Evolutionary conservation across 768 basidiomycete species (phyloP).

Genomic region (Strobilomyces confusus): DNA sequence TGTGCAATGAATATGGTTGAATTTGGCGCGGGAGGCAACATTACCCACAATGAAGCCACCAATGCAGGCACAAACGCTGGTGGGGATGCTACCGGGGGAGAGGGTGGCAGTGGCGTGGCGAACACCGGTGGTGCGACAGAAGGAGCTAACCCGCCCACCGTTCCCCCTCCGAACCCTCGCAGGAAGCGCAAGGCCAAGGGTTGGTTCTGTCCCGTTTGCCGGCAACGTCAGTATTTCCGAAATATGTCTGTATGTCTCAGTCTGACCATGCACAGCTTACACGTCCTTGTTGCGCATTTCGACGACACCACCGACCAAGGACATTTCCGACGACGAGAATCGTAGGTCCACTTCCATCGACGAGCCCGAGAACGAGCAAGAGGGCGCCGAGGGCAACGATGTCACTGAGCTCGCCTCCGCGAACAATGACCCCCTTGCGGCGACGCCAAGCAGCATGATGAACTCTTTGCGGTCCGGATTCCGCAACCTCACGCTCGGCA

Average conservation of each 20-base stretch:
- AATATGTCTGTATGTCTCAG: not conserved
- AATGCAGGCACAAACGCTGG: constrained; percentile 28
- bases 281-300: constrained; percentile 84
- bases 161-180: constrained; percentile 42
- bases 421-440: constrained; percentile 11
- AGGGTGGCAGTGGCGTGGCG: constrained; percentile 15
- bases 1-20: constrained; percentile 98
- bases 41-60: constrained; percentile 53
- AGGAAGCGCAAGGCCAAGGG: constrained; percentile 93
- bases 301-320: constrained; percentile 53
- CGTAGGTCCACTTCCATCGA: constrained; percentile 25
- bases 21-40: constrained; percentile 89
- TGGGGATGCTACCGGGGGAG: constrained; percentile 20
- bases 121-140: constrained; percentile 23
- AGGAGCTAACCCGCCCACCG: constrained; percentile 18
- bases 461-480: constrained; percentile 24
- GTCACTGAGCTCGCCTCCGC: not conserved
- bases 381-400: constrained; percentile 5
- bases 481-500: constrained; percentile 22
- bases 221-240: constrained; percentile 70
- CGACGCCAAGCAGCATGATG: constrained; percentile 19
- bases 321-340: constrained; percentile 31
- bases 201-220: constrained; percentile 96
- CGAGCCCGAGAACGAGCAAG: constrained; percentile 24
- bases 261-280: constrained; percentile 52